Conservation (phyloP, 176 grass and related monocot genomes). For the Cenchrus fungigraminus region DNA sequence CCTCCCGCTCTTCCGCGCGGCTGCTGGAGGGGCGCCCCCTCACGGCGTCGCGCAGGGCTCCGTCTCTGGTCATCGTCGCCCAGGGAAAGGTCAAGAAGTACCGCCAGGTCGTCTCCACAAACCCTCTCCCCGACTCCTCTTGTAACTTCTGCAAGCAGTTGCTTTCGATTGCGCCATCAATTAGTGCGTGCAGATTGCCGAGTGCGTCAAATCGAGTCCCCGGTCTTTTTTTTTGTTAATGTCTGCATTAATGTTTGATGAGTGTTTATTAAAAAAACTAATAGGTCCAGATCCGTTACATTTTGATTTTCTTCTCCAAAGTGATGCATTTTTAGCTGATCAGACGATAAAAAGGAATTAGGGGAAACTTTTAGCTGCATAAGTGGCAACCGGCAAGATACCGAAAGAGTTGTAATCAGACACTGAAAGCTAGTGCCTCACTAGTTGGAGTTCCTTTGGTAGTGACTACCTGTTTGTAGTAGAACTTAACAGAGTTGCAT, state of each 20-base stretch:
- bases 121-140: fast-evolving
- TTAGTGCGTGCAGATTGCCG: background rate
- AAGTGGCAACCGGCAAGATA: background rate
- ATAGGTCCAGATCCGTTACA: background rate
- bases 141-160: background rate
- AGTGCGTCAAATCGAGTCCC: background rate
- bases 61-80: slow-evolving; percentile 54
- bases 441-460: background rate
- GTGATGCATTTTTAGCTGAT: background rate
- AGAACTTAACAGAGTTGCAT: background rate
- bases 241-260: background rate
- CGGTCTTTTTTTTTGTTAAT: background rate
- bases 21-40: background rate
- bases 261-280: background rate
- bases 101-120: slow-evolving; percentile 49
- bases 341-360: background rate
- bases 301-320: background rate
- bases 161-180: background rate
- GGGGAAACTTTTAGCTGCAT: background rate
- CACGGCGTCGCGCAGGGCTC: background rate
- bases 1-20: background rate
- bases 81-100: slow-evolving; percentile 79
- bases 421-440: background rate
- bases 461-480: background rate
- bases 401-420: background rate